These are phyloP conservation scores for Cyberlindnera mrakii DNA, from an alignment of 805 yeast genomes.

Conservation along the genomic window DNA sequence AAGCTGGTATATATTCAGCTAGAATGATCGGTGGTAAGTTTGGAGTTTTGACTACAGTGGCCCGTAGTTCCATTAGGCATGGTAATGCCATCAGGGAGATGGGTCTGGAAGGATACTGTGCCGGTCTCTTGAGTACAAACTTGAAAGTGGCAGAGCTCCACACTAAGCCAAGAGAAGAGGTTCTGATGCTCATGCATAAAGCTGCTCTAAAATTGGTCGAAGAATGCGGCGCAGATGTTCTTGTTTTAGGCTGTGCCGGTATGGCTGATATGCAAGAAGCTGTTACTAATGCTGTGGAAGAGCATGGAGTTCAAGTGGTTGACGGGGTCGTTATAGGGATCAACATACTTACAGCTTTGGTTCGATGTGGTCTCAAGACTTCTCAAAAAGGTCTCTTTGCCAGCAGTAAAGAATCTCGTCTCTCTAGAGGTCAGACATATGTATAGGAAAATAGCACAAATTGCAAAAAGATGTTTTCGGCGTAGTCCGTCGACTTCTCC, in stretches of 20 bases:
- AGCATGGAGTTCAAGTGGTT: slow-evolving; percentile 18
- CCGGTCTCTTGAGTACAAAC: slow-evolving; percentile 28
- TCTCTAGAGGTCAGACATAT: slow-evolving; percentile 18
- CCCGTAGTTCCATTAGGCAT: slow-evolving; percentile 28
- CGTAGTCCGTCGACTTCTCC: not conserved
- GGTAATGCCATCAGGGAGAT: slow-evolving; percentile 24
- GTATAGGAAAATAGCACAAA: slow-evolving; percentile 1
- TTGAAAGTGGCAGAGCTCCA: slow-evolving; percentile 28
- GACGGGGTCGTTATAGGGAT: slow-evolving; percentile 26
- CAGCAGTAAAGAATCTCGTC: slow-evolving; percentile 17
- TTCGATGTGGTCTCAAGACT: slow-evolving; percentile 23
- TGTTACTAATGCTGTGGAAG: slow-evolving; percentile 16
- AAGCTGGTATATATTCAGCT: slow-evolving; percentile 29
- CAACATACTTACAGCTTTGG: slow-evolving; percentile 18
- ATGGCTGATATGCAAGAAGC: slow-evolving; percentile 26
- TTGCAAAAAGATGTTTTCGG: not conserved
- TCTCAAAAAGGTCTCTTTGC: slow-evolving; percentile 25
- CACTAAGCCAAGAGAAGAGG: slow-evolving; percentile 26
- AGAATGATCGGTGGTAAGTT: slow-evolving; percentile 28
- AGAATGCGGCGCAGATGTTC: slow-evolving; percentile 24
- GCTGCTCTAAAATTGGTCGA: slow-evolving; percentile 24
- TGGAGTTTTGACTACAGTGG: slow-evolving; percentile 28
- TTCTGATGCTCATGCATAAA: slow-evolving; percentile 20
- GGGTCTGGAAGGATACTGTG: slow-evolving; percentile 27
- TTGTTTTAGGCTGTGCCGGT: slow-evolving; percentile 30